Evolutionary conservation across 257 asterid species (phyloP).

Genomic region (Solanum bulbocastanum): DNA sequence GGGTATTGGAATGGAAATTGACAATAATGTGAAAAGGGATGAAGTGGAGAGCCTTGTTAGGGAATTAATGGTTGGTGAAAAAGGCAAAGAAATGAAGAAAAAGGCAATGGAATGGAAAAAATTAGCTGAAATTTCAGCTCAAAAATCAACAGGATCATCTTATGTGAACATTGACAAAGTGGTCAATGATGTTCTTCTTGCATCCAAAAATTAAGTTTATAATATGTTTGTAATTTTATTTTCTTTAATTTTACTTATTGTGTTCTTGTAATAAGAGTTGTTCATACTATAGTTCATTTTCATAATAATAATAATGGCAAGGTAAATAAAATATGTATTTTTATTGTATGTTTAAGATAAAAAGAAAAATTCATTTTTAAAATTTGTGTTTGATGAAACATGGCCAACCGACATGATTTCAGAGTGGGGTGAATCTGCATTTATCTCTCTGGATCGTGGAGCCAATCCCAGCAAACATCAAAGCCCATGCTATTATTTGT

Average conservation of each 20-base stretch:
- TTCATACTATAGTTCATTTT: not conserved
- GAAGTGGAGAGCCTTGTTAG: not conserved
- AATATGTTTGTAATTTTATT: not conserved
- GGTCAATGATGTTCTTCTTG: not conserved
- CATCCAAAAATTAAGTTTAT: not conserved
- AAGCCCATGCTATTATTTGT: not conserved
- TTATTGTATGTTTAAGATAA: not conserved
- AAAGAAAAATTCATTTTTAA: not conserved
- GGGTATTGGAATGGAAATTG: not conserved
- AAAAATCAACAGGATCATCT: not conserved
- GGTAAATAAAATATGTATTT: not conserved
- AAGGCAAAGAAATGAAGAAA: slow-evolving; percentile 4
- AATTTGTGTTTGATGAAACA: not conserved
- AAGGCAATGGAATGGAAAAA: not conserved
- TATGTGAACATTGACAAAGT: not conserved
- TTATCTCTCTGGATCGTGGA: not conserved
- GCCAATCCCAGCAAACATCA: not conserved
- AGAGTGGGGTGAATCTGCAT: not conserved
- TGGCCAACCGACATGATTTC: accelerated
- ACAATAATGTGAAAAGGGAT: not conserved
- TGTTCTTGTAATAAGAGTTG: not conserved
- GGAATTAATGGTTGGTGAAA: slow-evolving; percentile 7
- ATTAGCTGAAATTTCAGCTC: not conserved
- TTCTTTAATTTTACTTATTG: not conserved
- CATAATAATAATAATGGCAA: too few species aligned